These are phyloP conservation scores for Globisporangium radiosum DNA, from an alignment of 352 stramenopile genomes.

Conservation along the genomic window DNA sequence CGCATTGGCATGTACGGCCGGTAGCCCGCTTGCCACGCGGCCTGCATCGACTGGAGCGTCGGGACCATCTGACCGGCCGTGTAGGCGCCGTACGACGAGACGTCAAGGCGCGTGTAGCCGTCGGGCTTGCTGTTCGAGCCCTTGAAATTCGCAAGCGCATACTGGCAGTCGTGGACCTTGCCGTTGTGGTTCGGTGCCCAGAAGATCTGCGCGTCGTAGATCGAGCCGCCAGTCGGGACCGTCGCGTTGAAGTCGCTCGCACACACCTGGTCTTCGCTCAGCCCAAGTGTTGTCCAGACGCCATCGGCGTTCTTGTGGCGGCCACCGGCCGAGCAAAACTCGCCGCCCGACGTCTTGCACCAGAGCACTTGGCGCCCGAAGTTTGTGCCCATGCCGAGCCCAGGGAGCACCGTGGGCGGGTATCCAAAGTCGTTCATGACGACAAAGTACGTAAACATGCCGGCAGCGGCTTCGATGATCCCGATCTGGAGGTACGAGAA, in stretches of 20 bases:
- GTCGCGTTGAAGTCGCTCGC: conserved; percentile 21
- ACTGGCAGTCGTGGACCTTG: conserved; percentile 54
- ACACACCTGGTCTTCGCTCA: conserved; percentile 15
- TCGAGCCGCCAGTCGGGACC: conserved; percentile 19
- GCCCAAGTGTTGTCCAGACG: conserved; percentile 16
- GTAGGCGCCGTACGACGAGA: conserved; percentile 25
- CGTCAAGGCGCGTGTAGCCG: conserved; percentile 23
- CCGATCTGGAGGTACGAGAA: conserved; percentile 87
- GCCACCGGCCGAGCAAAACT: conserved; percentile 40
- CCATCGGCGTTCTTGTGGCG: conserved; percentile 17
- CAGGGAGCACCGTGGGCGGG: conserved; percentile 44
- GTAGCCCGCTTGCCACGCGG: conserved; percentile 35
- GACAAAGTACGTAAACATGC: conserved; percentile 86
- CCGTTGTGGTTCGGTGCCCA: conserved; percentile 41
- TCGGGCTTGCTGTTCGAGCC: conserved; percentile 16
- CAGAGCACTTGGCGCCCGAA: conserved; percentile 69
- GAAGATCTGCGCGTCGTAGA: conserved; percentile 44
- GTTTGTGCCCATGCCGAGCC: conserved; percentile 42
- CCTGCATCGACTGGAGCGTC: conserved; percentile 49
- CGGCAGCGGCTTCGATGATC: conserved; percentile 80
- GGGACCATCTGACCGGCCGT: conserved; percentile 22
- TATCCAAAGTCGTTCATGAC: conserved; percentile 89
- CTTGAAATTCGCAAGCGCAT: conserved; percentile 51
- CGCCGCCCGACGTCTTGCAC: conserved; percentile 59
- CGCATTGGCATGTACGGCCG: conserved; percentile 66